A percentile compares a stretch with the other conserved stretches of the same genome.
Evolutionary conservation across 495 filamentous ascomycete genomes (phyloP).

Genomic region (Lepidopterella palustris): DNA sequence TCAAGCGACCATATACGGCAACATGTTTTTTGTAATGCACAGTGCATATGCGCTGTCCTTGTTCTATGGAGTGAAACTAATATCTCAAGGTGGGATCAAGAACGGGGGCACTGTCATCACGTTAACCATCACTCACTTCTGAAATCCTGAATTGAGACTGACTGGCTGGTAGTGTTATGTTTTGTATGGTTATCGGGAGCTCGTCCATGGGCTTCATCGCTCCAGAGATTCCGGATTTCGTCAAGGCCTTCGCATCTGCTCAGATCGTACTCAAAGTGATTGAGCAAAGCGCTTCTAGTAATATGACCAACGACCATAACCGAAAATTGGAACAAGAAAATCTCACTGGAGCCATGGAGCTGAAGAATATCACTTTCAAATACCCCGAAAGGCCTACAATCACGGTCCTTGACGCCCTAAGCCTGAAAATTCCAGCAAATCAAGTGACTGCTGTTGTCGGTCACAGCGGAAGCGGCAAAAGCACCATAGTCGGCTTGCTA

Average conservation of each 20-base stretch:
- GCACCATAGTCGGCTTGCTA: constrained; percentile 31
- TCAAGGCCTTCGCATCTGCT: constrained; percentile 28
- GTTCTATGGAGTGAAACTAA: constrained; percentile 13
- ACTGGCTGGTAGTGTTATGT: constrained; percentile 26
- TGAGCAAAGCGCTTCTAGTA: neutral
- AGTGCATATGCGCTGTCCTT: constrained; percentile 11
- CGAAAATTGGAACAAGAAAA: neutral
- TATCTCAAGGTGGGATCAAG: constrained; percentile 5
- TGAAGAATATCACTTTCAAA: constrained; percentile 26
- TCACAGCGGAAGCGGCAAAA: constrained; percentile 32
- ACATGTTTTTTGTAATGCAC: constrained; percentile 13
- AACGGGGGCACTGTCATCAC: constrained; percentile 5
- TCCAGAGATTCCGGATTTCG: constrained; percentile 22
- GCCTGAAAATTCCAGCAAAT: constrained; percentile 23
- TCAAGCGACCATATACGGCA: constrained; percentile 10
- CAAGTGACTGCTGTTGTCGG: constrained; percentile 36
- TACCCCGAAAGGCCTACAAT: constrained; percentile 29
- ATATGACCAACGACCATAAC: neutral
- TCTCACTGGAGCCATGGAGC: constrained; percentile 25
- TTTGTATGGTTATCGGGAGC: constrained; percentile 30
- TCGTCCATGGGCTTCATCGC: constrained; percentile 24
- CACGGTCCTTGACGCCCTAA: constrained; percentile 25
- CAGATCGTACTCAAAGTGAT: constrained; percentile 29
- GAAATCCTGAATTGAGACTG: neutral
- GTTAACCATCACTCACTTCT: neutral